Conservation (phyloP, 768 basidiomycete species). For the Suillus americanus region DNA sequence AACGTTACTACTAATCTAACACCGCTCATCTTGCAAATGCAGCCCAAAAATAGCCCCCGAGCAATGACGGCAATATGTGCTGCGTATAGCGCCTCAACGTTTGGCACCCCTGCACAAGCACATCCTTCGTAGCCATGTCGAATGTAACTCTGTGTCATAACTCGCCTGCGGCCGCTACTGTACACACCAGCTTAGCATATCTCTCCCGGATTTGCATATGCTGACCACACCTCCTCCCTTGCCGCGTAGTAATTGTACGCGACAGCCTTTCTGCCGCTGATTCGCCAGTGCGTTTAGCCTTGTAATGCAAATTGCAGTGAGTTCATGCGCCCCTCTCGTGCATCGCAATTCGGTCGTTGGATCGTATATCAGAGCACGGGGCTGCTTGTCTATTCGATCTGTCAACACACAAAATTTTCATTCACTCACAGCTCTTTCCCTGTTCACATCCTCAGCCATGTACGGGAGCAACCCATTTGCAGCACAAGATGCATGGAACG, state of each 20-base stretch:
- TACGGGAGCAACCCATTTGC: constrained; percentile 31
- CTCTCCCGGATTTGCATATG: neutral
- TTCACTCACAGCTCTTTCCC: neutral
- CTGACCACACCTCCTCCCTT: no score
- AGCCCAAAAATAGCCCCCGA: neutral
- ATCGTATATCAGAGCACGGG: constrained; percentile 6
- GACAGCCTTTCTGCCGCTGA: neutral
- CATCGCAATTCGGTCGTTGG: neutral
- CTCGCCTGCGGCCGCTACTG: neutral
- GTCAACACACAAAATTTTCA: neutral
- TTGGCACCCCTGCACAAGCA: neutral
- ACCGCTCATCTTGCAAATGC: neutral
- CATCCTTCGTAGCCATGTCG: neutral
- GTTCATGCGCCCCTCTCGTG: neutral
- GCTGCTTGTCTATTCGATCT: neutral
- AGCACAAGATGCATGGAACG: constrained; percentile 22
- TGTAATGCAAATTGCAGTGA: neutral
- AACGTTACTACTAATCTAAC: neutral
- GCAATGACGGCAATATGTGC: neutral
- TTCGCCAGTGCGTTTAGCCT: neutral
- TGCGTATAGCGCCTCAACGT: constrained; percentile 5
- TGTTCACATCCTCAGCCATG: constrained; percentile 5
- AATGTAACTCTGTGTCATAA: neutral
- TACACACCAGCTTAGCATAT: neutral
- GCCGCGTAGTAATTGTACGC: neutral